Base-by-base conservation (phyloP, 371 early-diverging fungal genomes). In the Apophysomyces sp. region DNA sequence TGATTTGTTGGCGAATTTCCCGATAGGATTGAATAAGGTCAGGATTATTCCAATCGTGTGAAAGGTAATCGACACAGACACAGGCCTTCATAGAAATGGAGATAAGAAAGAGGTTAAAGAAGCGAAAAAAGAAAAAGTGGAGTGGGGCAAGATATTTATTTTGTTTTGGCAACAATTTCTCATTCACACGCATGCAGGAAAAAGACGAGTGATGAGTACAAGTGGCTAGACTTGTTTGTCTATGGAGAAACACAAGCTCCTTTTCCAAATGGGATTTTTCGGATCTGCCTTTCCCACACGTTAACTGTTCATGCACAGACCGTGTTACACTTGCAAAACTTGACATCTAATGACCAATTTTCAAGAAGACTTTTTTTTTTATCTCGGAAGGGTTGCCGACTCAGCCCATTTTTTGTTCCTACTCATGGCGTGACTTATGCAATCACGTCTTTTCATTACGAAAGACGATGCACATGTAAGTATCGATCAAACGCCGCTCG, bases 21-120 rank as follows among this genome's bases (percentile, higher is more conserved):
- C 53, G 57, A 41, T 73, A 37, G 18, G 76, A 63, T 60, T 63
- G 60, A 7, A 76, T 65, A 16, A 72, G 58, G 57, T 78, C 79
- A n/a, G 26, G 52, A 18, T 65, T 58, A 18, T 59, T 44, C 79
- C 79, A 78, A 55, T 78, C 71, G 57, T 78, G 74, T 39, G 79
- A 66, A 27, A 78, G 64, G 63, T 78, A 78, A 41, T 78, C 79
- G 4, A 78, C 73, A 30, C 70, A 72, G 6, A 75, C 63, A 44
- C 65, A 39, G 6, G 73, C 70, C 51, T 69, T 72, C 76, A 76
- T 78, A 31, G 55, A 51, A n/a, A 36, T 21, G 44, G 34, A 26
- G 58, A 37, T 16, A 28, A 55, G 37, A 44, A 55, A 56, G 34
- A 34, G 32, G 60, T 8, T 32, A 13, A 59, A 24, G 36, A 36